A percentile compares a stretch with the other conserved stretches of the same genome.
Conservation (phyloP, 2,329 filamentous ascomycete genomes). For the Aspergillus niger region DNA sequence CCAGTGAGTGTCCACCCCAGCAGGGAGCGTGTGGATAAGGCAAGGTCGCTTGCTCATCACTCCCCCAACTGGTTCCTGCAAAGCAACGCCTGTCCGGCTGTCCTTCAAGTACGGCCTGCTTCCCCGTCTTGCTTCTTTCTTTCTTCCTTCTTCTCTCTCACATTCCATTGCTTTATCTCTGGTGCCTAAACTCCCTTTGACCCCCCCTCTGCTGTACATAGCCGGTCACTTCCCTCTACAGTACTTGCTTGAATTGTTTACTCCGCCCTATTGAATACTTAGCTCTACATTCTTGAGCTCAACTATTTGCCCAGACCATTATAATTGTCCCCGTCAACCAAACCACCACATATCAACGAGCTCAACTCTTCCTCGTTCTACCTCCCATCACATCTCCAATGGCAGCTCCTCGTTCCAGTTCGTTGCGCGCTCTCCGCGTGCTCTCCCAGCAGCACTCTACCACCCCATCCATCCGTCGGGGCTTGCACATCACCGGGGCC, state of each 20-base stretch:
- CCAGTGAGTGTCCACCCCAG: constrained; percentile 10
- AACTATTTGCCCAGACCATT: constrained; percentile 10
- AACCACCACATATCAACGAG: background rate
- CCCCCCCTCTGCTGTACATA: background rate
- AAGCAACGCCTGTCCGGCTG: background rate
- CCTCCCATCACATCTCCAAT: constrained; percentile 29
- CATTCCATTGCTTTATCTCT: constrained; percentile 1
- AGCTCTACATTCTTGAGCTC: constrained; percentile 16
- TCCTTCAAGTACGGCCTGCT: constrained; percentile 17
- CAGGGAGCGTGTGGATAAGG: constrained; percentile 10
- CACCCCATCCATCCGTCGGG: constrained; percentile 46
- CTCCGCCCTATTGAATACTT: constrained; percentile 9
- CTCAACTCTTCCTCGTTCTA: background rate
- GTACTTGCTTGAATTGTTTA: constrained; percentile 12
- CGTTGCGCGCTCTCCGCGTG: constrained; percentile 48
- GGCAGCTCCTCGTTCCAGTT: constrained; percentile 49
- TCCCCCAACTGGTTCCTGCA: constrained; percentile 20
- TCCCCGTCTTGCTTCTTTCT: constrained; percentile 5
- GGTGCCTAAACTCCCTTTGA: background rate
- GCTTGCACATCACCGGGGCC: constrained; percentile 62
- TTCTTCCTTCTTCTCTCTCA: constrained; percentile 1
- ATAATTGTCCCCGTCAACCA: constrained; percentile 2
- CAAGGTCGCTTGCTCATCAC: constrained; percentile 9
- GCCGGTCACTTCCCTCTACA: constrained; percentile 3
- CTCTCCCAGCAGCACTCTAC: constrained; percentile 42